A percentile compares a stretch with the other conserved stretches of the same genome.
These are phyloP conservation scores for Colletotrichum sp. DNA, from an alignment of 2,329 filamentous ascomycete genomes.

Conservation along the genomic window DNA sequence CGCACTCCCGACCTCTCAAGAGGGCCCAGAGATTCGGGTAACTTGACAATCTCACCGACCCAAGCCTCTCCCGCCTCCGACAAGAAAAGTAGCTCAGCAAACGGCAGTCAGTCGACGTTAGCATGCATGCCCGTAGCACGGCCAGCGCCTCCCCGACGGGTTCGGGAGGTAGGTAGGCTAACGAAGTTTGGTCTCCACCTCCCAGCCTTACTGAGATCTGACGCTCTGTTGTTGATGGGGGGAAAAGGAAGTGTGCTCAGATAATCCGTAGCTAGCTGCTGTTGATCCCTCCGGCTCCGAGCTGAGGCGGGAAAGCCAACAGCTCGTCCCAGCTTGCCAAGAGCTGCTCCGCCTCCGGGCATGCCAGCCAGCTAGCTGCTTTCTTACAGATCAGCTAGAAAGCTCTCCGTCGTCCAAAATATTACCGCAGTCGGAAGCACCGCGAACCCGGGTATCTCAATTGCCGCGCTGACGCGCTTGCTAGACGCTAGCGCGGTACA, in stretches of 20 bases:
- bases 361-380: background rate
- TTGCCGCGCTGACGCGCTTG: background rate
- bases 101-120: background rate
- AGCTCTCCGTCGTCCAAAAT: background rate
- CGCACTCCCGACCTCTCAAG: background rate
- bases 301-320: background rate
- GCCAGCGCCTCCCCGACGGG: background rate
- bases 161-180: background rate
- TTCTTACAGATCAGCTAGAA: background rate
- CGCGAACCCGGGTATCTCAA: background rate
- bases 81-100: background rate
- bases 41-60: background rate
- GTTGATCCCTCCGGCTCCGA: background rate
- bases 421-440: background rate
- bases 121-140: background rate
- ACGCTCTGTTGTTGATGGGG: accelerated
- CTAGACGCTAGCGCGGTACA: background rate
- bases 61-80: background rate
- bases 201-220: background rate
- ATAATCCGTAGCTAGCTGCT: background rate
- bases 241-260: background rate
- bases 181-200: background rate
- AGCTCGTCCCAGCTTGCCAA: background rate
- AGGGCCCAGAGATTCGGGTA: accelerated
- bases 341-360: background rate